Evolutionary conservation across 1,284 basidiomycete genomes (phyloP).

Genomic region (Malassezia equina): DNA sequence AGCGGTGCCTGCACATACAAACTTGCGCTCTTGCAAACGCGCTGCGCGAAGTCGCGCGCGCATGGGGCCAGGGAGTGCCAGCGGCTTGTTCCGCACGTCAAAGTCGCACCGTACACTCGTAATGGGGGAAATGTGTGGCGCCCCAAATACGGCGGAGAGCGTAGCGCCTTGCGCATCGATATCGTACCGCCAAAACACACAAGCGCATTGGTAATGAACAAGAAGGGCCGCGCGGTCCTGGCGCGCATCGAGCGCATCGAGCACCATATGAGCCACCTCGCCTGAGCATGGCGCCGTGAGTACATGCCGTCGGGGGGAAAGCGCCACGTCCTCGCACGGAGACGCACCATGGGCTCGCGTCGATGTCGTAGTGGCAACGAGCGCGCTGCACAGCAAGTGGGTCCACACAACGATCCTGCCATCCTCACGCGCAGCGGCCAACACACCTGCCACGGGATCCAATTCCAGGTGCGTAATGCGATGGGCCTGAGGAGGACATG

Average conservation of each 20-base stretch:
- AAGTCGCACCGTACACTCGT: conserved; percentile 33
- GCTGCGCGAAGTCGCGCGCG: conserved; percentile 18
- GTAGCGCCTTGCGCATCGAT: not conserved
- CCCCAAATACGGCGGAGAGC: conserved; percentile 28
- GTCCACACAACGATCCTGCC: conserved; percentile 39
- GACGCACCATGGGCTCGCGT: not conserved
- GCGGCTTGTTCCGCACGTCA: conserved; percentile 25
- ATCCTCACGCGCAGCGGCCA: conserved; percentile 29
- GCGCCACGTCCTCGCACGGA: not conserved
- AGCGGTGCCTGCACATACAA: conserved; percentile 36
- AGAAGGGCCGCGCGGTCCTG: conserved; percentile 15
- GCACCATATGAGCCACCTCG: not conserved
- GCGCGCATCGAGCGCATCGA: not conserved
- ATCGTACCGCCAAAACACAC: conserved; percentile 24
- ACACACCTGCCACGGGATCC: conserved; percentile 27
- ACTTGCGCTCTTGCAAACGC: conserved; percentile 34
- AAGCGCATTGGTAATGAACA: conserved; percentile 22
- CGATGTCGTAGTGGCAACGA: conserved; percentile 18
- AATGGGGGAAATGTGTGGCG: conserved; percentile 27
- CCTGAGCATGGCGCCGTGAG: not conserved
- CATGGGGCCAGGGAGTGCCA: conserved; percentile 6
- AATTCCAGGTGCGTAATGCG: conserved; percentile 23
- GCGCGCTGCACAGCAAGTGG: conserved; percentile 22
- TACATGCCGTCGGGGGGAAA: not conserved
- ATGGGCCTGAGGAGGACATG: conserved; percentile 12